phyloP scores from a whole-genome alignment of 306 rosid genomes.

The barrel medic (Medicago truncatula) region MtrunA17r5.0-ANR NC_053045.1:29401001-29401500 shows the following conservation, averaged over 20 bases:
- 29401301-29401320: slow-evolving; percentile 47
- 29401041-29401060: slow-evolving; percentile 70
- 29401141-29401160: slow-evolving; percentile 70
- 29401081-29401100: slow-evolving; percentile 80
- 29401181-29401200: slow-evolving; percentile 71
- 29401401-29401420: slow-evolving; percentile 36
- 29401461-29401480: background rate
- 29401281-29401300: slow-evolving; percentile 48
- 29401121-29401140: slow-evolving; percentile 60
- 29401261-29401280: slow-evolving; percentile 63
- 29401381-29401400: background rate
- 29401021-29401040: slow-evolving; percentile 64
- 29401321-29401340: slow-evolving; percentile 36
- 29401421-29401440: background rate
- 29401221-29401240: slow-evolving; percentile 26
- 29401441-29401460: slow-evolving; percentile 6
- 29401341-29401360: background rate
- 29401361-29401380: background rate
- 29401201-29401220: slow-evolving; percentile 73
- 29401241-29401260: slow-evolving; percentile 32
- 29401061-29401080: slow-evolving; percentile 65
- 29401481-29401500: slow-evolving; percentile 42
- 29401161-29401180: slow-evolving; percentile 56
- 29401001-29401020: slow-evolving; percentile 24
- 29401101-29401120: slow-evolving; percentile 65